A percentile compares a stretch with the other conserved stretches of the same genome.
Conservation (phyloP, 23 red algal species). For the Gracilaria domingensis region DNA sequence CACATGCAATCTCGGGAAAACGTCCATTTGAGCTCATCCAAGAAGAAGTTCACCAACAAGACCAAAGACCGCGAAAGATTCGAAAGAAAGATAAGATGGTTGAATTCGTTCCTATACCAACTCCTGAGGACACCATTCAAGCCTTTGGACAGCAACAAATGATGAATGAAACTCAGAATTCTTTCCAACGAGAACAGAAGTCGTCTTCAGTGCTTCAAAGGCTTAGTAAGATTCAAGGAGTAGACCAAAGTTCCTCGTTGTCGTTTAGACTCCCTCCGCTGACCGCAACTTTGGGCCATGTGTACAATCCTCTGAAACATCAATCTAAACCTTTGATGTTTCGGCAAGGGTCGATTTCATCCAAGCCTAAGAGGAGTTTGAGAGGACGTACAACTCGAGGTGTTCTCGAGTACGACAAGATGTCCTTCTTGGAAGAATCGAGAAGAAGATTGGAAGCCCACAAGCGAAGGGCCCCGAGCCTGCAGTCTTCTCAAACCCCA, state of each 20-base stretch:
- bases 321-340: conserved; percentile 1
- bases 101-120: conserved; percentile 23
- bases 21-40: neutral
- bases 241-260: neutral
- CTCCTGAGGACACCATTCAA: conserved; percentile 1
- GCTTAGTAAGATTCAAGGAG: neutral
- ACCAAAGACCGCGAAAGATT: conserved; percentile 6
- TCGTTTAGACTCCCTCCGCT: conserved; percentile 23
- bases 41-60: neutral
- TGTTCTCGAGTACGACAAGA: conserved; percentile 10
- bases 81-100: neutral
- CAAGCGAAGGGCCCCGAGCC: conserved; percentile 7
- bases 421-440: conserved; percentile 3
- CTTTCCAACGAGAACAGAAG: neutral
- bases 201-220: neutral
- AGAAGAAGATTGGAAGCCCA: conserved; percentile 25
- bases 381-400: neutral
- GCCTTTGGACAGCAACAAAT: neutral
- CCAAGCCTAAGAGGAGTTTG: neutral
- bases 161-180: neutral
- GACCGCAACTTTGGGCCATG: neutral
- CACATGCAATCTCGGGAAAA: neutral
- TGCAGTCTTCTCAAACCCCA: neutral
- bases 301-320: neutral
- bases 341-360: neutral